Percentiles rank a stretch among this genome's conserved stretches.
Conservation (phyloP, 345 rosid species). For the Trapa incisa region DNA sequence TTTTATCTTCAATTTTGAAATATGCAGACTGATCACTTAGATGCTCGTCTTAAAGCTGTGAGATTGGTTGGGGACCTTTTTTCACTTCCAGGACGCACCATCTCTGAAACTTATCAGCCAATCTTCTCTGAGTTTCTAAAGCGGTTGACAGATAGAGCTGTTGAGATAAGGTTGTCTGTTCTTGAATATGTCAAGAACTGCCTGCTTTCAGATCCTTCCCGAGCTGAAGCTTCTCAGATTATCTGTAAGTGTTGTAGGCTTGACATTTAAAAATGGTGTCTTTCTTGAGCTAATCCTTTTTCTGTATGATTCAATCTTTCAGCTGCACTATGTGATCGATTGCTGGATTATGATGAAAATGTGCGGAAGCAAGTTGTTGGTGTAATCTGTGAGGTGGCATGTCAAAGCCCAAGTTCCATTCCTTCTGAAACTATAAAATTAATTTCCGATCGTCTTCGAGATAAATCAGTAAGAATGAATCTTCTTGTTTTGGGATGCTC, state of each 20-base stretch:
- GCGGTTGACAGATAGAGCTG: conserved; percentile 89
- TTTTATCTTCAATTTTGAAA: conserved; percentile 15
- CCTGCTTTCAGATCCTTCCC: conserved; percentile 55
- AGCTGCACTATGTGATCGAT: conserved; percentile 95
- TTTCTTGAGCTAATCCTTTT: conserved; percentile 11
- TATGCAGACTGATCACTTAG: conserved; percentile 79
- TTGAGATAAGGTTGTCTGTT: conserved; percentile 69
- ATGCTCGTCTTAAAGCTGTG: conserved; percentile 80
- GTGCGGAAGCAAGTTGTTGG: conserved; percentile 91
- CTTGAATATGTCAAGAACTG: conserved; percentile 80
- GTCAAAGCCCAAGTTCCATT: conserved; percentile 44
- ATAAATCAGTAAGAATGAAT: conserved; percentile 66
- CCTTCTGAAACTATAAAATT: conserved; percentile 66
- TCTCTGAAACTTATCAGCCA: conserved; percentile 63
- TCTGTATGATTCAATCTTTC: conserved; percentile 15
- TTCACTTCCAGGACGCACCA: conserved; percentile 55
- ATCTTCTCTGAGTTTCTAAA: conserved; percentile 81
- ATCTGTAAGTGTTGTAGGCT: conserved; percentile 35
- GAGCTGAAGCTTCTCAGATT: conserved; percentile 74
- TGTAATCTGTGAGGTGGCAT: conserved; percentile 75
- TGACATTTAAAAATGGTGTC: conserved; percentile 6
- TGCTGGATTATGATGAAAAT: conserved; percentile 93
- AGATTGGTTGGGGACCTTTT: conserved; percentile 76
- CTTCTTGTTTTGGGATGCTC: conserved; percentile 7
- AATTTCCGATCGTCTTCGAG: conserved; percentile 86